These are phyloP conservation scores for Trypanosoma scelopori DNA, from an alignment of 208 protist genomes.

Conservation along the genomic window DNA sequence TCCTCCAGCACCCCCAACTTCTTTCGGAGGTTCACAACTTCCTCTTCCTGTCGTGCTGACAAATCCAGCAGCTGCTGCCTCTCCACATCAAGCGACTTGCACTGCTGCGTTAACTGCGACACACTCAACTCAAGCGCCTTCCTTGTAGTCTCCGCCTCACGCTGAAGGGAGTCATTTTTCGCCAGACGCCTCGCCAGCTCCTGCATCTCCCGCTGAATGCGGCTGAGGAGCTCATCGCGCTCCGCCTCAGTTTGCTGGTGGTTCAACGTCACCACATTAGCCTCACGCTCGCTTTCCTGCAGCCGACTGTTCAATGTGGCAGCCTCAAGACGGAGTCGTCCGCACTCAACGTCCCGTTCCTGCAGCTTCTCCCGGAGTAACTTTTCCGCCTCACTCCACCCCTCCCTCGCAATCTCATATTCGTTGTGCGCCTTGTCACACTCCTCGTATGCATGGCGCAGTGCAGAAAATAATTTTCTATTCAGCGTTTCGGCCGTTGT, in stretches of 20 bases:
- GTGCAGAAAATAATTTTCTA: neutral
- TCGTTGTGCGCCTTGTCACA: slow-evolving; percentile 9
- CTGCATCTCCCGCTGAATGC: slow-evolving; percentile 3
- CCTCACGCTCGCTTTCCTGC: neutral
- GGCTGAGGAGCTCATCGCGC: slow-evolving; percentile 2
- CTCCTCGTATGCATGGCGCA: slow-evolving; percentile 5
- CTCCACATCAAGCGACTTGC: neutral
- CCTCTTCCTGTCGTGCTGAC: neutral
- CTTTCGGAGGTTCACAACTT: neutral
- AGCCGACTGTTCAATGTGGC: neutral
- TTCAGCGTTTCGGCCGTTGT: neutral
- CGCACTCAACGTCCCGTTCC: neutral
- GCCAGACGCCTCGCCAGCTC: neutral
- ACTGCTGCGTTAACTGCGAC: neutral
- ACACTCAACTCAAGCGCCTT: slow-evolving; percentile 1
- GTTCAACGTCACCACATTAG: neutral
- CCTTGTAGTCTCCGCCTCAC: neutral
- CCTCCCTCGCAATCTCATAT: neutral
- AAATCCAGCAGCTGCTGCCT: slow-evolving; percentile 1
- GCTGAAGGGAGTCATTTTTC: slow-evolving; percentile 6
- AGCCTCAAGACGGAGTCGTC: neutral
- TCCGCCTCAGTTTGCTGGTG: neutral
- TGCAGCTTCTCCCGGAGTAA: slow-evolving; percentile 5
- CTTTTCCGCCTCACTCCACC: slow-evolving; percentile 1
- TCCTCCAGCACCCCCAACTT: slow-evolving; percentile 21